A percentile compares a stretch with the other conserved stretches of the same genome.
These are phyloP conservation scores for Verbascum thapsus DNA, from an alignment of 257 asterid genomes.

Conservation along the genomic window DNA sequence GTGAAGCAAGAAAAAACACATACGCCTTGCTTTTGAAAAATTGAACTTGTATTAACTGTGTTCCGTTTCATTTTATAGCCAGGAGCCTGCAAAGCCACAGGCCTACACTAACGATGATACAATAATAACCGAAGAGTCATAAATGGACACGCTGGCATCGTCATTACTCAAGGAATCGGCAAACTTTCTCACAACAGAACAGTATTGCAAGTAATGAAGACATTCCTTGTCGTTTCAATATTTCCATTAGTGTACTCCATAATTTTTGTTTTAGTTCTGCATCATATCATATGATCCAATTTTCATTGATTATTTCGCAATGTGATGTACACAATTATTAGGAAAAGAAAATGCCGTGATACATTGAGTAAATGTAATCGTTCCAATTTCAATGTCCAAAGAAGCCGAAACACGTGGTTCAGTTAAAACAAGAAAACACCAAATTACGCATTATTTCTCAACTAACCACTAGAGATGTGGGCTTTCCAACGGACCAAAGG, in stretches of 20 bases:
- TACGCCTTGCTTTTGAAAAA: slow-evolving; percentile 1
- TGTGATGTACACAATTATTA: neutral
- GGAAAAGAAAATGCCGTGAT: slow-evolving; percentile 6
- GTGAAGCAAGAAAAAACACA: slow-evolving; percentile 19
- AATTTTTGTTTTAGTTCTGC: neutral
- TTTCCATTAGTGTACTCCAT: neutral
- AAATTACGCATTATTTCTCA: slow-evolving; percentile 3
- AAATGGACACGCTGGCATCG: slow-evolving; percentile 1
- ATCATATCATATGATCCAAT: neutral
- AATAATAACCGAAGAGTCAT: slow-evolving; percentile 11
- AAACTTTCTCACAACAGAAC: neutral
- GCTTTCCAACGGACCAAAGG: slow-evolving; percentile 95
- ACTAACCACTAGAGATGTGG: slow-evolving; percentile 78
- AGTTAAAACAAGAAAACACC: neutral
- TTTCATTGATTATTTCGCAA: neutral
- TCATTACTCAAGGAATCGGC: slow-evolving; percentile 9
- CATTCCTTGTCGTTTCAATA: neutral
- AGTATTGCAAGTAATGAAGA: slow-evolving; percentile 13
- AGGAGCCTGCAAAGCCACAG: neutral
- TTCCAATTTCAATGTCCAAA: slow-evolving; percentile 11
- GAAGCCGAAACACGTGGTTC: slow-evolving; percentile 22
- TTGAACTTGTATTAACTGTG: slow-evolving; percentile 7
- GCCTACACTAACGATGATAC: slow-evolving; percentile 16
- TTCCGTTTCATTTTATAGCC: neutral
- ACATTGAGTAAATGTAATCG: neutral